Base-by-base conservation (phyloP, 2,329 filamentous ascomycete species). In the Dryadomyces sulphureus region DNA sequence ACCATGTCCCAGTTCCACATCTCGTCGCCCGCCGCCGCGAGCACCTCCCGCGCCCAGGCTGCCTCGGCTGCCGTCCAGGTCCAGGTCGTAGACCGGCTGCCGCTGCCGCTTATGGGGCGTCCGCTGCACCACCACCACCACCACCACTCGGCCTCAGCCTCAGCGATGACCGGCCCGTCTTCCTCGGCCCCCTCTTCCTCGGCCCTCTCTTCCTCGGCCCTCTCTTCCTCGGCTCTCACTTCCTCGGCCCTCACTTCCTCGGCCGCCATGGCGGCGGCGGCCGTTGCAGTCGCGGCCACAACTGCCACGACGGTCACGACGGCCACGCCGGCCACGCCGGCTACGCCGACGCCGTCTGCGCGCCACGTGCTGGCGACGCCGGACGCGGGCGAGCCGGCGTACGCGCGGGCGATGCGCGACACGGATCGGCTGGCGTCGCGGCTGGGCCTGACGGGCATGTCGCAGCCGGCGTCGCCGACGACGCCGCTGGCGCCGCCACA, bases 381-480 rank as follows among this genome's bases (percentile, higher is more conserved):
- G 60, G 84, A 88, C 55, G 66, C 73, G 16, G 65, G 75, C 35
- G 84, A 90, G 58, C 75, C 75, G 17, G 16, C 34, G 4, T 89
- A 92, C 58, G 76, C 92, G 49, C 77, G 88, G 44, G 85, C 84
- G 7, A 81, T 90, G 32, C 81, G 86, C 54, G 85, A 93, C 59
- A 71, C 77, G 39, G 87, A 96, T 59, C 79, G 88, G 49, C 73
- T 92, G 48, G 85, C 83, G 41, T 92, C 84, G 45, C 93, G 92
- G 80, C 70, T 81, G 39, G 76, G 82, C 7, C 74, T 81, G 36
- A 68, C 81, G 45, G 65, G 88, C 45, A 74, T 75, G 38, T 95
- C 90, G n/a, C 89, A 94, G 59, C 92, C 92, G 8, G 84, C 89
- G 48, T 95, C 88, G 12, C 88, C 88, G 1, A 92, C 86, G 7